Base-by-base conservation (phyloP, 2,329 filamentous ascomycete species). In the Biscogniauxia sp. region DNA sequence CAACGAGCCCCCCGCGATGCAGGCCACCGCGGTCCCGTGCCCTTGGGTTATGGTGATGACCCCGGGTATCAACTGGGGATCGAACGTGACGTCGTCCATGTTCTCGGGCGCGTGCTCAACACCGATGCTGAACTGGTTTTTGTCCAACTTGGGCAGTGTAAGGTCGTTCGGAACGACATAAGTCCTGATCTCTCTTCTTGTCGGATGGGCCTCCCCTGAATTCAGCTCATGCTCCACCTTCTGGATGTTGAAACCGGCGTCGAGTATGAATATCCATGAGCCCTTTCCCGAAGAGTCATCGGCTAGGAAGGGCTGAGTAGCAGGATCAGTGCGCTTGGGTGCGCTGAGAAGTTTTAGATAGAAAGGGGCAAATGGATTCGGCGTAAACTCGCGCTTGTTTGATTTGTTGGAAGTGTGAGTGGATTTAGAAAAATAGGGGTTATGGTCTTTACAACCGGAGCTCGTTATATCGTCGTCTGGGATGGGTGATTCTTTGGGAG, bases 221-320 rank as follows among this genome's bases (percentile, higher is more conserved):
- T 54, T 54, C 23, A 54, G 17, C 17, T 54, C 52, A 5, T 54
- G 52, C 3, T 13, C 7, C 6, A 54, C 8, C 32, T 26, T 32
- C 7, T 54, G 13, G 52, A 54, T 32, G 15, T 54, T 54, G 52
- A 54, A 54, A 19, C 52, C 52, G 15, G 20, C 20, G 25, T 54
- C 52, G 19, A 54, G 52, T 15, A 54, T 54, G 17, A 54, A 54
- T 20, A 54, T 54, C 52, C 52, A 54, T 9, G 52, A 54, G 11
- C n/a, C 52, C 26, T 54, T 54, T 3, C 52, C 52, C 20, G 20
- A 25, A 1, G 52, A 54, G 13, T 26, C 26, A 32, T 54, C 52
- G 3, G 52, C 1, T 13, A 54, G n/a, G 19, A 32, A 54, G 20
- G 52, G 52, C 52, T 54, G 26, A 6, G 9, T 32, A 6, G 20